phyloP scores from a whole-genome alignment of 1,139 yeast species.

The Arxiozyma telluris region DNA sequence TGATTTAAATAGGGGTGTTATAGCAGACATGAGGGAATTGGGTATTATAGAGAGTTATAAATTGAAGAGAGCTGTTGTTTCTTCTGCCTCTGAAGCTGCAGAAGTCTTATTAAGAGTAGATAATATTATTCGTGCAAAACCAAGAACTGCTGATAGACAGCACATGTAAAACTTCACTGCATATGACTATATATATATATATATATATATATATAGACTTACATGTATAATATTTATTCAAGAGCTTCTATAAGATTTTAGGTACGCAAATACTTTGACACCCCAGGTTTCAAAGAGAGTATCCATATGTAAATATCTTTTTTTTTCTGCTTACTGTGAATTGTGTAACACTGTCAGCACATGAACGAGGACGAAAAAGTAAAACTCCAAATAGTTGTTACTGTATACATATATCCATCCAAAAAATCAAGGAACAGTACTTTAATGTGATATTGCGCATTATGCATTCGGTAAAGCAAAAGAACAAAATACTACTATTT shows the following conservation, averaged over 20 bases:
- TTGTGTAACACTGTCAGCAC: too few species aligned
- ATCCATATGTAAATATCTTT: background rate
- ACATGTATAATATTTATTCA: background rate
- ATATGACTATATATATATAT: background rate
- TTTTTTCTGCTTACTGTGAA: background rate
- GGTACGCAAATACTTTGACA: too few species aligned
- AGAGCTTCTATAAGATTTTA: background rate
- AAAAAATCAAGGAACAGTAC: too few species aligned
- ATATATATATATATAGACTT: background rate
- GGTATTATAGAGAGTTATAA: constrained; percentile 91
- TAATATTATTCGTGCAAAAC: constrained; percentile 92
- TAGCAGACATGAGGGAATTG: constrained; percentile 89
- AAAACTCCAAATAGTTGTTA: too few species aligned
- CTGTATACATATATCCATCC: too few species aligned
- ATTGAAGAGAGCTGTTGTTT: constrained; percentile 88
- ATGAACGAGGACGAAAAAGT: too few species aligned
- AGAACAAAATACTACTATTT: too few species aligned
- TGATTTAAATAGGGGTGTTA: constrained; percentile 71
- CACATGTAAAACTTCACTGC: constrained; percentile 18
- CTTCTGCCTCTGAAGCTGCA: constrained; percentile 94
- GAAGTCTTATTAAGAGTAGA: constrained; percentile 92
- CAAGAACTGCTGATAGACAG: constrained; percentile 86
- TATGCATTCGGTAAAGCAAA: too few species aligned
- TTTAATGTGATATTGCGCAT: too few species aligned
- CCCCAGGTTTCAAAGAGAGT: background rate